phyloP scores from a whole-genome alignment of 768 basidiomycete genomes.

The Myochromella boudieri region DNA sequence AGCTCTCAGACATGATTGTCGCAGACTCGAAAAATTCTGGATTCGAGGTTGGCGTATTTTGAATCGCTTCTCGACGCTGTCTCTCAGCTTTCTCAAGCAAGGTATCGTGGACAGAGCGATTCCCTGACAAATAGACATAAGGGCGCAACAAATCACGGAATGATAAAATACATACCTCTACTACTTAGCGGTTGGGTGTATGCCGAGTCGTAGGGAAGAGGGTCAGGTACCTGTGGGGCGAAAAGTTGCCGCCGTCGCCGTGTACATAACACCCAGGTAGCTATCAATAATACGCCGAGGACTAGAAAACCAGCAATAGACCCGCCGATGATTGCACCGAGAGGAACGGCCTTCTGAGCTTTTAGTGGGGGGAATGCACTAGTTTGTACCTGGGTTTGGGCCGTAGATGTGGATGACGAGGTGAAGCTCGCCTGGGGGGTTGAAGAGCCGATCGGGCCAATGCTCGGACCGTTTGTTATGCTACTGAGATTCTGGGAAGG shows the following conservation, averaged over 20 bases:
- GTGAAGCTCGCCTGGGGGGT: background rate
- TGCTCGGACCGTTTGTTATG: background rate
- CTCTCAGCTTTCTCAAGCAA: background rate
- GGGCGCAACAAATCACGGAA: too few species aligned
- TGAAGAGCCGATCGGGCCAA: background rate
- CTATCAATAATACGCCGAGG: background rate
- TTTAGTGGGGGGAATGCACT: background rate
- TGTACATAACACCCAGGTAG: background rate
- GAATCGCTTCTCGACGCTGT: background rate
- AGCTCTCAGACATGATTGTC: background rate
- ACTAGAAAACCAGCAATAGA: background rate
- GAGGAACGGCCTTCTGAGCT: background rate
- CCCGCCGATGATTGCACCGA: slow-evolving; percentile 5
- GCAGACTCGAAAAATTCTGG: background rate
- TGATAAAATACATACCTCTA: background rate
- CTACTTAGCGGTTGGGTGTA: background rate
- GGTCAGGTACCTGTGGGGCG: background rate
- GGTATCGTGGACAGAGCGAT: background rate
- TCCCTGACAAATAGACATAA: background rate
- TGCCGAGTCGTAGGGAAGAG: background rate
- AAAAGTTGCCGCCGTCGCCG: background rate
- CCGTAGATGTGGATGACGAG: background rate
- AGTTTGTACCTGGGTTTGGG: background rate
- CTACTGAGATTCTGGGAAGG: background rate
- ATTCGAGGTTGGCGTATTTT: background rate